Evolutionary conservation across 768 basidiomycete species (phyloP).

Genomic region (Scleroderma citrinum): DNA sequence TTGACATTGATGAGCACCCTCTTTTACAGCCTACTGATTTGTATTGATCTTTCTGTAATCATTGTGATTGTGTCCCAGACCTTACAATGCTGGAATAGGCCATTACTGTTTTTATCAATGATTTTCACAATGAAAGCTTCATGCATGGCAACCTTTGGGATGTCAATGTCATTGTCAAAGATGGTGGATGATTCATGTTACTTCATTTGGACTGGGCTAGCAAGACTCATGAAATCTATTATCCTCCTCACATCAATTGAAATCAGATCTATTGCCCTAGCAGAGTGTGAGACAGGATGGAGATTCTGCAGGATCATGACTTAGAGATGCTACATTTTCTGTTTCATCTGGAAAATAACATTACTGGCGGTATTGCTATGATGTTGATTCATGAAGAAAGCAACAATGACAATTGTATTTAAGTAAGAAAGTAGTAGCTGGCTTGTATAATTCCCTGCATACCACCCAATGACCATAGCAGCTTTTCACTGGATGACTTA

Average conservation of each 20-base stretch:
- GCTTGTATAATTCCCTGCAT: too few relatives aligned
- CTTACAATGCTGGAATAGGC: not conserved
- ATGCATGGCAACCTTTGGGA: conserved; percentile 3
- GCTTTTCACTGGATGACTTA: too few relatives aligned
- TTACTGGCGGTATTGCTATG: too few relatives aligned
- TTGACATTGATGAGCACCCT: not conserved
- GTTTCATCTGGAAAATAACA: too few relatives aligned
- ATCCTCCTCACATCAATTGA: too few relatives aligned
- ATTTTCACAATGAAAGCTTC: not conserved
- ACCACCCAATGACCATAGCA: too few relatives aligned
- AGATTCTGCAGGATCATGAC: not conserved
- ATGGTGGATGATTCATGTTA: not conserved
- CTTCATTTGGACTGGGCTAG: conserved; percentile 21
- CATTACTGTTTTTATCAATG: not conserved
- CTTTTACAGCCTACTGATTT: not conserved
- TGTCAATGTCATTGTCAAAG: not conserved
- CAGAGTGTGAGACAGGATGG: not conserved
- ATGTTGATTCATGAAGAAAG: too few relatives aligned
- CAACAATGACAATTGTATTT: too few relatives aligned
- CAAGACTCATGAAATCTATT: not conserved
- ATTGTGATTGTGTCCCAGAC: not conserved
- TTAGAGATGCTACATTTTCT: not conserved
- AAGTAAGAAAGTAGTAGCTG: too few relatives aligned
- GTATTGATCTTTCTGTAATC: not conserved
- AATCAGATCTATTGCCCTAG: too few relatives aligned